Conservation (phyloP, 1,139 yeast species). For the Saccharomyces hybrid region DNA sequence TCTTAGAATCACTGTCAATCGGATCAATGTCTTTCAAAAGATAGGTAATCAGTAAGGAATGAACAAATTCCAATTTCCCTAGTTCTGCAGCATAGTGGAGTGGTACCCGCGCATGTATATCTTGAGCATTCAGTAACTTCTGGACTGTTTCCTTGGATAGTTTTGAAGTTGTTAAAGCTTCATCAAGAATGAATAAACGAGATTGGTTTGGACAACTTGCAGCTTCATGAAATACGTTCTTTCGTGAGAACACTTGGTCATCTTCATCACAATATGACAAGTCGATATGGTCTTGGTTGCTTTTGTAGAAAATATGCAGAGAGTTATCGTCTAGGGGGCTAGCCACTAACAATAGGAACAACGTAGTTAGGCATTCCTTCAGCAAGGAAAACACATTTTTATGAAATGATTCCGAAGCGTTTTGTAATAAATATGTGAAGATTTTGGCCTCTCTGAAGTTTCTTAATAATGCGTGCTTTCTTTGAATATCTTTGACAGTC, state of each 20-base stretch:
- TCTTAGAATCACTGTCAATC: conserved; percentile 64
- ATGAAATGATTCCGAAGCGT: conserved; percentile 3
- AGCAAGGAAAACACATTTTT: conserved; percentile 12
- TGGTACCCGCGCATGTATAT: conserved; percentile 69
- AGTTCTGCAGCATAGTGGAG: conserved; percentile 80
- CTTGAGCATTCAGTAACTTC: conserved; percentile 36
- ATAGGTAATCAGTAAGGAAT: conserved; percentile 33
- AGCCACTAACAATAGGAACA: conserved; percentile 25
- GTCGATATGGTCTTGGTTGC: conserved; percentile 20
- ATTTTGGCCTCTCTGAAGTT: conserved; percentile 23
- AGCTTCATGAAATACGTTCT: conserved; percentile 36
- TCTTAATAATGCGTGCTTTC: conserved; percentile 17
- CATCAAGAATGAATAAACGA: conserved; percentile 32
- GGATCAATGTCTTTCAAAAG: conserved; percentile 35
- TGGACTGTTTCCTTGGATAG: conserved; percentile 7
- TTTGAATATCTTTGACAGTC: conserved; percentile 27
- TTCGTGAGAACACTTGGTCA: conserved; percentile 31
- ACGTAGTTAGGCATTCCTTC: conserved; percentile 24
- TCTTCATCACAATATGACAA: conserved; percentile 28
- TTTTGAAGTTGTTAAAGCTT: conserved; percentile 13
- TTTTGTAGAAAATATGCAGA: conserved; percentile 24
- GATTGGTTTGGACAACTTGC: conserved; percentile 32
- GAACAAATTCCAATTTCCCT: conserved; percentile 51
- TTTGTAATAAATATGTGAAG: conserved; percentile 2
- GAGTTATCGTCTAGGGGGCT: conserved; percentile 28